phyloP scores from a whole-genome alignment of 2,329 filamentous ascomycete species.

The Acrodontium crateriforme region DNA sequence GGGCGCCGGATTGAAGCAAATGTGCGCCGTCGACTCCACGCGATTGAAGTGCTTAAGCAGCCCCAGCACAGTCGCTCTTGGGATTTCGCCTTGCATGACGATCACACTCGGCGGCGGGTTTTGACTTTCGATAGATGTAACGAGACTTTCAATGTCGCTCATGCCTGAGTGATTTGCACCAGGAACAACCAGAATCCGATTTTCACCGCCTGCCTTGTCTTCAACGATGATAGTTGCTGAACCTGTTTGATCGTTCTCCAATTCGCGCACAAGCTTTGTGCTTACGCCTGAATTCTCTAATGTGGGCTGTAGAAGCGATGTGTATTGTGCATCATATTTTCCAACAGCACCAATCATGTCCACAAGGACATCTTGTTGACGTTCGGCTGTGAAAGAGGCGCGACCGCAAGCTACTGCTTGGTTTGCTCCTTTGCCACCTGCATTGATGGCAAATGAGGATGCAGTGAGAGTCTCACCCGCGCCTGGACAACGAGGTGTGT shows the following conservation, averaged over 20 bases:
- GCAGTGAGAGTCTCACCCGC: constrained; percentile 81
- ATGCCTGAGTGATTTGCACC: constrained; percentile 37
- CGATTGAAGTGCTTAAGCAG: too few relatives aligned
- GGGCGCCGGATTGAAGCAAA: too few relatives aligned
- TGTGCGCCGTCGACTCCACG: too few relatives aligned
- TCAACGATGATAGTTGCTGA: constrained; percentile 37
- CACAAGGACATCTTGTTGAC: constrained; percentile 25
- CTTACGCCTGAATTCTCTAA: constrained; percentile 32
- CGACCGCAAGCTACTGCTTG: constrained; percentile 52
- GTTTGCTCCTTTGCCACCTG: constrained; percentile 91
- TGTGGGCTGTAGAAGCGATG: too few relatives aligned
- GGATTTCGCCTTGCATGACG: constrained; percentile 36
- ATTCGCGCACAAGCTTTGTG: constrained; percentile 23
- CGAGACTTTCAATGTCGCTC: too few relatives aligned
- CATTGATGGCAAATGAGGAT: constrained; percentile 61
- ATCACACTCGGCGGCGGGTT: too few relatives aligned
- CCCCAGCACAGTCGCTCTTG: too few relatives aligned
- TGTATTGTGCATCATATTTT: constrained; percentile 27
- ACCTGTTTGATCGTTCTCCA: constrained; percentile 33
- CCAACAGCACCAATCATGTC: constrained; percentile 38
- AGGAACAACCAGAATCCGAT: constrained; percentile 34
- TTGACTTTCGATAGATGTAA: too few relatives aligned
- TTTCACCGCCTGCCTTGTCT: constrained; percentile 34
- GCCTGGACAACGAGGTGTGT: constrained; percentile 67
- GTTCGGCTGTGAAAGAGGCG: constrained; percentile 10